Evolutionary conservation across 805 yeast genomes (phyloP).

Genomic region (Hanseniaspora lachancei): DNA sequence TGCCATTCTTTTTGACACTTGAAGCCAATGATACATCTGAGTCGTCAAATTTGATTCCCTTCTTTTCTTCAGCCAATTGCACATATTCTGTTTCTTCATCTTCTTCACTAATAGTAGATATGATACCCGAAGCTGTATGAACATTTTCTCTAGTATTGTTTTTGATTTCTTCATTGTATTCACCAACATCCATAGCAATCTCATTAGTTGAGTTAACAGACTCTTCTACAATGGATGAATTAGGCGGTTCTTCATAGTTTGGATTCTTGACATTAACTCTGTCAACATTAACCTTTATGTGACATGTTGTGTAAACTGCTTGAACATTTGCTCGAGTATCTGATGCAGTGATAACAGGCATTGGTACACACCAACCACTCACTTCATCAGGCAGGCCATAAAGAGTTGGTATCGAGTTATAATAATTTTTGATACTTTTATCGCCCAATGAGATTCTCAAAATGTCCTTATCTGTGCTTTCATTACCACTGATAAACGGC

Average conservation of each 20-base stretch:
- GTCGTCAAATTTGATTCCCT: conserved; percentile 17
- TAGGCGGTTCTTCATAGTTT: conserved; percentile 5
- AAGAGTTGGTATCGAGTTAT: conserved; percentile 72
- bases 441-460: conserved; percentile 85
- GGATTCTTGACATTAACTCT: conserved; percentile 9
- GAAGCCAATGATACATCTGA: not conserved
- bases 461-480: conserved; percentile 75
- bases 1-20: conserved; percentile 13
- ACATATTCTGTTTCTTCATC: conserved; percentile 15
- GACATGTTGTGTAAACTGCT: conserved; percentile 84
- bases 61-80: conserved; percentile 1
- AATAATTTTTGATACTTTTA: conserved; percentile 59
- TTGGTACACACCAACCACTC: conserved; percentile 93
- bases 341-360: conserved; percentile 85
- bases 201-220: not conserved
- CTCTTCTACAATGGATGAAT: not conserved
- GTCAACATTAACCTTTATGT: conserved; percentile 20
- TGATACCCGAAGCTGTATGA: not conserved
- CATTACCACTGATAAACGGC: conserved; percentile 68
- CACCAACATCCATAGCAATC: not conserved
- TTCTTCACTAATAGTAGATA: conserved; percentile 8
- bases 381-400: conserved; percentile 87
- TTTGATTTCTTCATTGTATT: not conserved
- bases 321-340: conserved; percentile 86
- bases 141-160: not conserved